These are phyloP conservation scores for Coniochaeta prunicola DNA, from an alignment of 2,329 filamentous ascomycete species.

Conservation along the genomic window DNA sequence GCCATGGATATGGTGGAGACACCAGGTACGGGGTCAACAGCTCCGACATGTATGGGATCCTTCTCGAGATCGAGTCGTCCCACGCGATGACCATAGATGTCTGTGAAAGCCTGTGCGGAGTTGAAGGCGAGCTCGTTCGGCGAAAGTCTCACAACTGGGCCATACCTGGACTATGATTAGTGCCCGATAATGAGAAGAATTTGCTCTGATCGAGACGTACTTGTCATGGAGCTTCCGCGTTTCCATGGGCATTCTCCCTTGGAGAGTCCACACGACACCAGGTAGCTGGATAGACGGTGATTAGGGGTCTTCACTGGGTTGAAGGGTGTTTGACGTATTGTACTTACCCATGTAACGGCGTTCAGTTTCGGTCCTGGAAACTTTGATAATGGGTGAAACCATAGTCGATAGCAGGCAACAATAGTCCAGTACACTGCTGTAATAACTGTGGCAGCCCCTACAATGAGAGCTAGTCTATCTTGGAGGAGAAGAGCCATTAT, in stretches of 20 bases:
- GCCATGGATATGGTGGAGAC: constrained; percentile 20
- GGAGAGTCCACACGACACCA: background rate
- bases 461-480: background rate
- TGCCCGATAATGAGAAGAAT: background rate
- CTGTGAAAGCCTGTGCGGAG: constrained; percentile 23
- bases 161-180: constrained; percentile 10
- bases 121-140: constrained; percentile 37
- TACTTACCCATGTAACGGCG: background rate
- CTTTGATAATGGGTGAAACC: background rate
- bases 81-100: constrained; percentile 25
- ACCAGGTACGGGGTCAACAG: constrained; percentile 16
- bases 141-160: constrained; percentile 30
- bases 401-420: background rate
- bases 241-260: background rate
- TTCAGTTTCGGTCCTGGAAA: background rate
- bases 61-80: constrained; percentile 19
- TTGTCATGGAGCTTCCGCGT: background rate
- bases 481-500: background rate
- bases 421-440: background rate
- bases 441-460: background rate
- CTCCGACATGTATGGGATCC: constrained; percentile 17
- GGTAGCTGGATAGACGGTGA: background rate
- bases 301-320: too few species aligned
- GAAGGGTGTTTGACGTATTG: too few species aligned
- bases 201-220: background rate